A percentile compares a stretch with the other conserved stretches of the same genome.
These are phyloP conservation scores for Eimeria necatrix DNA, from an alignment of 169 alveolate species.

Conservation along the genomic window DNA sequence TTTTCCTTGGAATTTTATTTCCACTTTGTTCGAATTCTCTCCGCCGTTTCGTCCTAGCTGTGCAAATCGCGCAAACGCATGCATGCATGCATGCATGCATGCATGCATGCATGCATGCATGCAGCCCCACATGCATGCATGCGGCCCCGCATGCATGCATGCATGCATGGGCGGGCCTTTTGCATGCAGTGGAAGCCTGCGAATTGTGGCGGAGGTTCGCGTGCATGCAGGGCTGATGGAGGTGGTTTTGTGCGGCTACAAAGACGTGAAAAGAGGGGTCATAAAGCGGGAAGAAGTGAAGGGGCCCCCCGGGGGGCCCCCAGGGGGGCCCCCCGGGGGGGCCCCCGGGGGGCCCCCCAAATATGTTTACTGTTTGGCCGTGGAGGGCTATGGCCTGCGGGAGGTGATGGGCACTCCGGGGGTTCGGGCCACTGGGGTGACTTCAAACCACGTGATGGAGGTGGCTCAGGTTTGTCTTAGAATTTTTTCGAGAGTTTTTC, in stretches of 20 bases:
- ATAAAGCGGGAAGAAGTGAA: conserved; percentile 91
- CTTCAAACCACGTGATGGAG: conserved; percentile 97
- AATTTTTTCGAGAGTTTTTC: not conserved
- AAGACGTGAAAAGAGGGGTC: conserved; percentile 91
- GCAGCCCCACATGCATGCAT: too few relatives aligned
- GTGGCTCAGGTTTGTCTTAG: conserved; percentile 88
- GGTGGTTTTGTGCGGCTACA: conserved; percentile 88
- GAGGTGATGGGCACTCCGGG: conserved; percentile 96
- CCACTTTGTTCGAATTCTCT: too few relatives aligned
- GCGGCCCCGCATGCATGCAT: too few relatives aligned
- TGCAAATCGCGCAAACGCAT: too few relatives aligned
- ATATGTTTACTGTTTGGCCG: conserved; percentile 91
- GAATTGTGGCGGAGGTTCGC: too few relatives aligned
- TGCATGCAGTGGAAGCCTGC: too few relatives aligned
- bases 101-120: too few relatives aligned
- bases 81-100: too few relatives aligned
- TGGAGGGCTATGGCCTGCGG: conserved; percentile 82
- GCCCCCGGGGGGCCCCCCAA: conserved; percentile 11
- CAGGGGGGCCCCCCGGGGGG: not conserved
- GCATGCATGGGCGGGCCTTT: too few relatives aligned
- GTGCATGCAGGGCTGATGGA: conserved; percentile 44
- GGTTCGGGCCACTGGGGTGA: conserved; percentile 91
- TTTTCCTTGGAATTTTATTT: too few relatives aligned
- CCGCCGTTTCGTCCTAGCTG: too few relatives aligned
- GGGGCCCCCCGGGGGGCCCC: conserved; percentile 78